Evolutionary conservation across 129 eudicot genomes (phyloP).

Genomic region (Logfia minima): DNA sequence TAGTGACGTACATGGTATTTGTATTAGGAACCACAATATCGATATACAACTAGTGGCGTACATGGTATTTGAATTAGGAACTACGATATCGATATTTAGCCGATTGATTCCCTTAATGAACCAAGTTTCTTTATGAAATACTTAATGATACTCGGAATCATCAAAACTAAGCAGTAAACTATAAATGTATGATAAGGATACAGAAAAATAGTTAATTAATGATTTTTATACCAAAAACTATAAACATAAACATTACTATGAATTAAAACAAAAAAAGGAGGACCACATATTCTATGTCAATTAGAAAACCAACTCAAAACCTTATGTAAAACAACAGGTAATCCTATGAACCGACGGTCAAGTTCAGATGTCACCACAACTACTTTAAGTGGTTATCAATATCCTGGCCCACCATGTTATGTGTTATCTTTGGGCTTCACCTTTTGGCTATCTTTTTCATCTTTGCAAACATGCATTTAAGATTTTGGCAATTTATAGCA

Average conservation of each 20-base stretch:
- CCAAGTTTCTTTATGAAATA: neutral
- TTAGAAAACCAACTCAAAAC: neutral
- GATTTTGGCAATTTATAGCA: neutral
- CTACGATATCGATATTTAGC: neutral
- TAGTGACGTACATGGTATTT: no score
- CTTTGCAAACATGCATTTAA: constrained; percentile 23
- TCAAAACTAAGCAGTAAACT: neutral
- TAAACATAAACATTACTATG: neutral
- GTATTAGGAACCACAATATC: neutral
- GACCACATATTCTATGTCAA: neutral
- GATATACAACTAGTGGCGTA: no score
- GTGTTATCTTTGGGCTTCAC: constrained; percentile 19
- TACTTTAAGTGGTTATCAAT: constrained; percentile 26
- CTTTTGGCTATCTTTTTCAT: constrained; percentile 19
- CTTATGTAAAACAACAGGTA: neutral
- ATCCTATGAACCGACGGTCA: constrained; percentile 10
- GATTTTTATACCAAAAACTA: neutral
- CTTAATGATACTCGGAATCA: neutral
- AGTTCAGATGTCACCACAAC: constrained; percentile 14
- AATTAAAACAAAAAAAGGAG: no score
- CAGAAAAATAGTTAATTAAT: neutral
- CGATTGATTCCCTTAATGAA: neutral
- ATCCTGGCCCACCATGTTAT: constrained; percentile 36
- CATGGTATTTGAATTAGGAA: neutral
- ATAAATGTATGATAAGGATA: neutral